phyloP scores from a whole-genome alignment of 768 basidiomycete species.

The Termitomyces sp. region DNA sequence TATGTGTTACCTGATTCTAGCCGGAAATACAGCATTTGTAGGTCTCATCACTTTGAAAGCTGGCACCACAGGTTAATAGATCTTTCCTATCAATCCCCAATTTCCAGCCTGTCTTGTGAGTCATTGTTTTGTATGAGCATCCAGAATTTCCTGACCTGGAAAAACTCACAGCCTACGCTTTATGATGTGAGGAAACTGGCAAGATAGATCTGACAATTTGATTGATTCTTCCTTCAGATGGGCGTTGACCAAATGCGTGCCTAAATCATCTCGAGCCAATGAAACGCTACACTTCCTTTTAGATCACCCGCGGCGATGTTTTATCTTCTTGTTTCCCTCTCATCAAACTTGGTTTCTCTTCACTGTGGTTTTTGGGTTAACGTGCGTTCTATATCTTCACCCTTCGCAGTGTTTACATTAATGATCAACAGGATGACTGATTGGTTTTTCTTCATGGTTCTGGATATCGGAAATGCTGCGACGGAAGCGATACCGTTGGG shows the following conservation, averaged over 20 bases:
- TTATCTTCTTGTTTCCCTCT: slow-evolving; percentile 86
- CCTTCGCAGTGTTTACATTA: neutral
- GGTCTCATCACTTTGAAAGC: slow-evolving; percentile 32
- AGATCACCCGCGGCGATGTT: slow-evolving; percentile 92
- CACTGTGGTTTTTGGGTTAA: slow-evolving; percentile 61
- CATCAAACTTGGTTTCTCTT: slow-evolving; percentile 94
- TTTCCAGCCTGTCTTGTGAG: slow-evolving; percentile 81
- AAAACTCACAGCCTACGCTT: slow-evolving; percentile 61
- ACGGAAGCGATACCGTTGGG: slow-evolving; percentile 70
- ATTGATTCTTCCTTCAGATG: slow-evolving; percentile 49
- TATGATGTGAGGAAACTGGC: slow-evolving; percentile 57
- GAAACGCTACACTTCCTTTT: slow-evolving; percentile 90
- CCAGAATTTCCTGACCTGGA: neutral
- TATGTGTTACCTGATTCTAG: slow-evolving; percentile 74
- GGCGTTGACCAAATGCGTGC: slow-evolving; percentile 61
- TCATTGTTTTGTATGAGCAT: slow-evolving; percentile 8
- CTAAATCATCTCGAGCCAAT: slow-evolving; percentile 51
- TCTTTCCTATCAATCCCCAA: neutral
- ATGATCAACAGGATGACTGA: slow-evolving; percentile 57
- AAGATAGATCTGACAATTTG: neutral
- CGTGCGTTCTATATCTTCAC: slow-evolving; percentile 41
- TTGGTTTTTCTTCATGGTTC: slow-evolving; percentile 86
- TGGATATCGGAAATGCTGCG: slow-evolving; percentile 78
- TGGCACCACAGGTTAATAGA: neutral
- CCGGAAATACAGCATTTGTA: slow-evolving; percentile 93